Evolutionary conservation across 805 yeast genomes (phyloP).

Genomic region (Sungouiozyma intestinalis): DNA sequence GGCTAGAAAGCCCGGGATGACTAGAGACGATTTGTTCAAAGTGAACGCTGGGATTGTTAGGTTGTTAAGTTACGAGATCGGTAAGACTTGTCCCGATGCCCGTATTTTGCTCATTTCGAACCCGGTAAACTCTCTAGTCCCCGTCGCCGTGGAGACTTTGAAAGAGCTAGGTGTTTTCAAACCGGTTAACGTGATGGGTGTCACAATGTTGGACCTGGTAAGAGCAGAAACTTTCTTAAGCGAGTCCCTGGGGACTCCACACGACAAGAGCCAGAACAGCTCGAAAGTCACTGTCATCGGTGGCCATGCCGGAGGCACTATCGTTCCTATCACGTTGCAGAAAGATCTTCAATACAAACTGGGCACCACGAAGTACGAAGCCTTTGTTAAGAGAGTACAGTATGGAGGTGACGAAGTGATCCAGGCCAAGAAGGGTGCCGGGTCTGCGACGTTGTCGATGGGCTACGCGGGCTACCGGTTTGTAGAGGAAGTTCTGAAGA

Average conservation of each 20-base stretch:
- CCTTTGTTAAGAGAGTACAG: slow-evolving; percentile 66
- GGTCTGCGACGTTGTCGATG: slow-evolving; percentile 80
- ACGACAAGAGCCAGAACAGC: slow-evolving; percentile 1
- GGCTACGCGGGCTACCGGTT: slow-evolving; percentile 77
- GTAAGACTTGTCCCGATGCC: slow-evolving; percentile 58
- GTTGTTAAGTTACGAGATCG: slow-evolving; percentile 62
- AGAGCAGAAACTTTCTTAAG: slow-evolving; percentile 64
- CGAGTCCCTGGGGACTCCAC: slow-evolving; percentile 7
- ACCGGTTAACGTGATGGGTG: slow-evolving; percentile 74
- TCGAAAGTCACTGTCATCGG: slow-evolving; percentile 58
- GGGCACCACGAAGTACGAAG: slow-evolving; percentile 39
- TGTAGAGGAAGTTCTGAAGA: slow-evolving; percentile 47
- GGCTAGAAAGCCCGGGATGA: slow-evolving; percentile 85
- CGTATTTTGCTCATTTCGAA: slow-evolving; percentile 59
- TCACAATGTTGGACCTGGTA: slow-evolving; percentile 69
- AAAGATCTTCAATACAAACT: slow-evolving; percentile 33
- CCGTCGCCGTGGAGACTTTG: slow-evolving; percentile 72
- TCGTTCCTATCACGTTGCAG: slow-evolving; percentile 61
- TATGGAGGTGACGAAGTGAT: slow-evolving; percentile 87
- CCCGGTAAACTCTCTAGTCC: slow-evolving; percentile 80
- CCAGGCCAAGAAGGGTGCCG: slow-evolving; percentile 75
- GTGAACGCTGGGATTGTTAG: slow-evolving; percentile 76
- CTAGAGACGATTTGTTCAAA: slow-evolving; percentile 76
- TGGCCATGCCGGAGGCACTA: slow-evolving; percentile 79
- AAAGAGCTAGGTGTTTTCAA: slow-evolving; percentile 61